Base-by-base conservation (phyloP, 2,329 filamentous ascomycete species). In the Cryoendolithus antarcticus region DNA sequence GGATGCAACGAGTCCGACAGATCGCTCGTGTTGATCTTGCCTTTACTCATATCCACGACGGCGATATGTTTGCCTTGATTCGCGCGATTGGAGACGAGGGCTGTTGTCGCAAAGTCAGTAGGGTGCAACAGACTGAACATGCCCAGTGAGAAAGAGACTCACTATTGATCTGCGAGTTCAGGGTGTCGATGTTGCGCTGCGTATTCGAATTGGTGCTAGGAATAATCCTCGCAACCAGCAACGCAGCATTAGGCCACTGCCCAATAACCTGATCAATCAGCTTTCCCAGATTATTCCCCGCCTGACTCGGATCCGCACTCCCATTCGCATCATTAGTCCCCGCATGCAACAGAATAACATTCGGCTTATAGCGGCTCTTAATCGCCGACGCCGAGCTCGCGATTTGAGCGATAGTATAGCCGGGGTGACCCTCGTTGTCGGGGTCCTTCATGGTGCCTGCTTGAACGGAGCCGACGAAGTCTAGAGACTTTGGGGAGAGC, bases 331-430 rank as follows among this genome's bases (percentile, higher is more conserved):
- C 43, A 13, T 46, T 39, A 7, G 41, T 46, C 13, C 44, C 44
- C 13, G 39, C 44, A 28, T 41, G 34, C 15, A 46, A 13, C 3
- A 46, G 32, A 13, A 46, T 37, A 7, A 39, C 38, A 30, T 42
- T 42, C 11, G 44, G 38, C 21, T 29, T 6, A 24, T 32, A 19
- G 10, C 21, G 34, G 29, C 13, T 37, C 4, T 21, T 12, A 15
- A 39, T 32, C 13, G 10, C 35, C 10, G 24, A 34, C 24, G 9
- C 35, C 5, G 42, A 41, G 21, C 32, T 38, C 2, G 44, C 35
- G 34, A 46, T 41, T 35, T 46, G 41, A 9, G 36, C 37, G 38
- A 46, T 46, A 11, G 35, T 21, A 24, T 35, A 44, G 10, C 44
- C 44, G 1, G 38, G 41, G 33, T 36, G 37, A n/a, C 41, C 44